A percentile compares a stretch with the other conserved stretches of the same genome.
phyloP scores from a whole-genome alignment of 306 rosid species.

The Cyamopsis tetragonoloba region DNA sequence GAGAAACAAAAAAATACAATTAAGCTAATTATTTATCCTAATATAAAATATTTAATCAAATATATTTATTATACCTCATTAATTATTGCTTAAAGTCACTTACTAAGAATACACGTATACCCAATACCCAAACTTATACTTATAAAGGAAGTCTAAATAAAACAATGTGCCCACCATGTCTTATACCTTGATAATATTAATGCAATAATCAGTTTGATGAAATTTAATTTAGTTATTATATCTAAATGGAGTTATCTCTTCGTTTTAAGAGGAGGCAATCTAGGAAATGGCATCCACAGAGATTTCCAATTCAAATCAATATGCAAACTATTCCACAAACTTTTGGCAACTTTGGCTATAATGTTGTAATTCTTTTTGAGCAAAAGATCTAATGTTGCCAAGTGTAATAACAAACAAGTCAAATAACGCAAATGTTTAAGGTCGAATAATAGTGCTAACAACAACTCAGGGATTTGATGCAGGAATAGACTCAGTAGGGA shows the following conservation, averaged over 20 bases:
- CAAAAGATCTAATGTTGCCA: background rate
- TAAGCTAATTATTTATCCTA: too few relatives aligned
- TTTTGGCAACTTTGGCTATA: background rate
- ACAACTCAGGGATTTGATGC: too few relatives aligned
- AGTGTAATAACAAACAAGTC: slow-evolving; percentile 3
- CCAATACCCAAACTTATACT: too few relatives aligned
- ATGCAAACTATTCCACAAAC: background rate
- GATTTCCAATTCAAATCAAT: slow-evolving; percentile 4
- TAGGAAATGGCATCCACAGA: slow-evolving; percentile 11
- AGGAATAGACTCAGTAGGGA: too few relatives aligned
- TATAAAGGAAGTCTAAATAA: too few relatives aligned
- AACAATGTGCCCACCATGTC: background rate
- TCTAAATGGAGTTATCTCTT: background rate
- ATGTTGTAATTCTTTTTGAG: background rate
- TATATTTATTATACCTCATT: too few relatives aligned
- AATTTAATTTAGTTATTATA: background rate
- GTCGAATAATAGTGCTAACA: too few relatives aligned
- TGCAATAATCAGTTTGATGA: background rate
- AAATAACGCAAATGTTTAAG: slow-evolving; percentile 3
- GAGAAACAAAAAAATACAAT: too few relatives aligned
- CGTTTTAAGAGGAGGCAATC: background rate
- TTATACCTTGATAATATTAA: background rate
- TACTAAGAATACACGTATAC: background rate
- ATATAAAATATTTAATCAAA: background rate
- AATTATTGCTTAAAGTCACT: too few relatives aligned